A percentile compares a stretch with the other conserved stretches of the same genome.
phyloP scores from a whole-genome alignment of 2,329 filamentous ascomycete species.

The Chaetoscypha palmicola region DNA sequence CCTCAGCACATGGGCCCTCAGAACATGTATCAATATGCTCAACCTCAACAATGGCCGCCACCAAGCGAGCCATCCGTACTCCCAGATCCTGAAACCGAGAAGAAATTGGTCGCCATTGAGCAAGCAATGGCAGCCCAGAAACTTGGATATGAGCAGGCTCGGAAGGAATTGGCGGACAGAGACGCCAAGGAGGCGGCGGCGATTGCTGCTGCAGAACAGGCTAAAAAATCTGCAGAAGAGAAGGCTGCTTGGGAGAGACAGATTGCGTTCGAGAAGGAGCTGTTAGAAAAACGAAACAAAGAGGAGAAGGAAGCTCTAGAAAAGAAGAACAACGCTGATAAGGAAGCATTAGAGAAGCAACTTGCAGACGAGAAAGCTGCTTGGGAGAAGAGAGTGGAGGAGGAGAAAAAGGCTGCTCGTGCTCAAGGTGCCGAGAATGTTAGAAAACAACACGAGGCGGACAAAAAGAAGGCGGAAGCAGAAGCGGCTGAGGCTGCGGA shows the following conservation, averaged over 20 bases:
- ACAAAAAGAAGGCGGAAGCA: conserved; percentile 8
- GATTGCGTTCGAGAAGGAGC: conserved; percentile 11
- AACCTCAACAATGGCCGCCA: conserved; percentile 22
- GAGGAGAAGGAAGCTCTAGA: conserved; percentile 31
- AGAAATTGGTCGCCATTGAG: conserved; percentile 54
- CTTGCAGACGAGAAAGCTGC: conserved; percentile 9
- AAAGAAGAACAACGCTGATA: conserved; percentile 31
- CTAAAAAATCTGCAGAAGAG: conserved; percentile 34
- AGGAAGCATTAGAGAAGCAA: conserved; percentile 7
- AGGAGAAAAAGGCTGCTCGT: conserved; percentile 10
- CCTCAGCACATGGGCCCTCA: conserved; percentile 15
- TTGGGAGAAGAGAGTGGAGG: conserved; percentile 13
- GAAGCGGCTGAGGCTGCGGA: conserved; percentile 9
- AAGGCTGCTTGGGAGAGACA: conserved; percentile 36
- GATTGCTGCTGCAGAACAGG: conserved; percentile 30
- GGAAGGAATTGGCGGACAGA: conserved; percentile 37
- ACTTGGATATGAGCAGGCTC: conserved; percentile 36
- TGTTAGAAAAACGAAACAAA: conserved; percentile 5
- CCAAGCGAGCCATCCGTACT: conserved; percentile 22
- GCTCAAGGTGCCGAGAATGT: conserved; percentile 13
- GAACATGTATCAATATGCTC: conserved; percentile 19
- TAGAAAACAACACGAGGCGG: conserved; percentile 11
- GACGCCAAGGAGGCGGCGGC: conserved; percentile 37
- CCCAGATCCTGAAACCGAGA: conserved; percentile 36
- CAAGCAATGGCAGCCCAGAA: conserved; percentile 42